These are phyloP conservation scores for Avena atlantica DNA, from an alignment of 176 grass and related monocot species.

Conservation along the genomic window DNA sequence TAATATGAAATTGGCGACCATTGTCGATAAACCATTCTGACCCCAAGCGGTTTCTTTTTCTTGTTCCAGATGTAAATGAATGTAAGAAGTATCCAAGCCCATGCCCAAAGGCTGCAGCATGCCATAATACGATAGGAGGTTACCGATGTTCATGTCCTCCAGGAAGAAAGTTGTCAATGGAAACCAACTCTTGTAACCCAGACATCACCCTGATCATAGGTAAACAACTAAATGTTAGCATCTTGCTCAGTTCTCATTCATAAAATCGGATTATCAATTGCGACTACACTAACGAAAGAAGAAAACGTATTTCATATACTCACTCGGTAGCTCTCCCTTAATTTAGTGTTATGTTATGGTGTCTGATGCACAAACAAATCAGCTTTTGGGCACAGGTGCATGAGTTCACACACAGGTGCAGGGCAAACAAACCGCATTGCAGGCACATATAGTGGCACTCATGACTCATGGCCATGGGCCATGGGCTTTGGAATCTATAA, in stretches of 20 bases:
- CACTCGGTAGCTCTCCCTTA: not conserved
- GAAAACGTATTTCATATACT: not conserved
- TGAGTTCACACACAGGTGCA: no score
- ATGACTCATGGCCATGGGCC: no score
- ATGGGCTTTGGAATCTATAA: no score
- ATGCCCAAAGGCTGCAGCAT: slow-evolving; percentile 27
- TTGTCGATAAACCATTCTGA: not conserved
- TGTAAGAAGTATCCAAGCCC: slow-evolving; percentile 17
- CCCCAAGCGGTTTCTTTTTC: not conserved
- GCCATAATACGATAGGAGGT: slow-evolving; percentile 9
- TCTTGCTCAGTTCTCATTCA: not conserved
- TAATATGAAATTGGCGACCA: no score
- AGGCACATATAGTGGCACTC: no score
- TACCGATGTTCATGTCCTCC: slow-evolving; percentile 39
- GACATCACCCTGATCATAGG: slow-evolving; percentile 45
- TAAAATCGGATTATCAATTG: not conserved
- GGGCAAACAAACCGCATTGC: no score
- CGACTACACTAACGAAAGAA: not conserved
- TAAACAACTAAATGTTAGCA: slow-evolving; percentile 7
- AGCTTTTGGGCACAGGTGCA: not conserved
- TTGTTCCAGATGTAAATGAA: slow-evolving; percentile 39
- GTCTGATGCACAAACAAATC: not conserved
- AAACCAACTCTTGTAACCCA: slow-evolving; percentile 38
- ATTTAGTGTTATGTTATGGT: not conserved
- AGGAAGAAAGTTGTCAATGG: slow-evolving; percentile 28